A percentile compares a stretch with the other conserved stretches of the same genome.
Conservation (phyloP, 805 yeast species). For the Metschnikowia similis region DNA sequence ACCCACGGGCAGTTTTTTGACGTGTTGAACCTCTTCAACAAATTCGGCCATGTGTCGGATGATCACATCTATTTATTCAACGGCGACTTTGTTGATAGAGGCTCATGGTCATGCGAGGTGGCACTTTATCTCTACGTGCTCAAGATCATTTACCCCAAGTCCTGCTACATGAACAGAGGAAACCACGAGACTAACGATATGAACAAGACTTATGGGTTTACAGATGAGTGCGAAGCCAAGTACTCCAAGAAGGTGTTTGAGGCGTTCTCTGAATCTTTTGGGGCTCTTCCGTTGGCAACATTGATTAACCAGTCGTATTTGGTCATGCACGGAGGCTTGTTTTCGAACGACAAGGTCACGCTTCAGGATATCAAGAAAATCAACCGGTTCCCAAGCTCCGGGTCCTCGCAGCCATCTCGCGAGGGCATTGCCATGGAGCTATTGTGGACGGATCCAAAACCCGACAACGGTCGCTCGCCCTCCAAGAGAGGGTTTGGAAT, state of each 20-base stretch:
- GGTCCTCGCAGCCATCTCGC: constrained; percentile 73
- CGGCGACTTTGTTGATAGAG: constrained; percentile 97
- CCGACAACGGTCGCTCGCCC: constrained; percentile 69
- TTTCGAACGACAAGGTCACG: constrained; percentile 69
- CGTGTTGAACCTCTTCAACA: constrained; percentile 70
- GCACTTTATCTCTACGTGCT: constrained; percentile 74
- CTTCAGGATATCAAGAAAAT: constrained; percentile 70
- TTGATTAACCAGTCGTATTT: constrained; percentile 73
- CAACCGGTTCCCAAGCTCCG: constrained; percentile 55
- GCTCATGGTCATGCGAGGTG: constrained; percentile 97
- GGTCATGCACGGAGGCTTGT: constrained; percentile 94
- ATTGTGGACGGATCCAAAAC: constrained; percentile 96
- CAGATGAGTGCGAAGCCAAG: constrained; percentile 91
- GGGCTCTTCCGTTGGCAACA: constrained; percentile 80
- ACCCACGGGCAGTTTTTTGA: constrained; percentile 97
- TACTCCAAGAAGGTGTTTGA: constrained; percentile 76
- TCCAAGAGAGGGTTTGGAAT: constrained; percentile 93
- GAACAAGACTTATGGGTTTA: constrained; percentile 95
- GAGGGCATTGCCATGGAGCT: constrained; percentile 95
- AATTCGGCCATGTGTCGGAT: constrained; percentile 65
- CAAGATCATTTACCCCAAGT: constrained; percentile 70
- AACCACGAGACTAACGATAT: constrained; percentile 95
- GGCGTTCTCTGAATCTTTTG: constrained; percentile 82
- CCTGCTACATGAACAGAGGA: constrained; percentile 80
- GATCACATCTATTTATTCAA: constrained; percentile 80